phyloP scores from a whole-genome alignment of 345 rosid species.

The Hibiscus trionum region DNA sequence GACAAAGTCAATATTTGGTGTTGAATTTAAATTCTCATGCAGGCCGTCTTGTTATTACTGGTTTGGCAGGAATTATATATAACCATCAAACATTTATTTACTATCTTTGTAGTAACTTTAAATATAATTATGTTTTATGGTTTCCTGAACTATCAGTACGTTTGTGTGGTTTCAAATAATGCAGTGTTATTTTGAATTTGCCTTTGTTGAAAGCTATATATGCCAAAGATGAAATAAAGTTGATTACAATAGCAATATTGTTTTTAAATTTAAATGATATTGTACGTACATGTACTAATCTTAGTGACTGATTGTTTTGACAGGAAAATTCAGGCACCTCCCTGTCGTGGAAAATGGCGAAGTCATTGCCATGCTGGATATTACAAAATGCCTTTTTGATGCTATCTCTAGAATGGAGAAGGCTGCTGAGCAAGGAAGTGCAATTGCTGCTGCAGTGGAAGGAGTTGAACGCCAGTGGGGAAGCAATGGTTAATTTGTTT shows the following conservation, averaged over 20 bases:
- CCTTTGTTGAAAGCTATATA: background rate
- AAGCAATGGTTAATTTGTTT: conserved; percentile 29
- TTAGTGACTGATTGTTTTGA: conserved; percentile 3
- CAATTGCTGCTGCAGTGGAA: conserved; percentile 97
- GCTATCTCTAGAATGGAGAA: conserved; percentile 98
- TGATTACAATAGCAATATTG: background rate
- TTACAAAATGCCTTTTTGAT: conserved; percentile 90
- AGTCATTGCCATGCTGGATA: conserved; percentile 93
- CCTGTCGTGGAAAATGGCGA: conserved; percentile 99
- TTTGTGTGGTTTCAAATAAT: too few relatives aligned
- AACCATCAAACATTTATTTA: too few relatives aligned
- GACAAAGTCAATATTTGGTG: too few relatives aligned
- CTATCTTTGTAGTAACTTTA: too few relatives aligned
- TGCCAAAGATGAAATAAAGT: background rate
- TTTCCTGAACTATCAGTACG: too few relatives aligned
- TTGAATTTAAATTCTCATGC: too few relatives aligned
- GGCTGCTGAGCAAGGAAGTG: conserved; percentile 97
- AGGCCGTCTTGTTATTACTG: too few relatives aligned
- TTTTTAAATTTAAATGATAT: background rate
- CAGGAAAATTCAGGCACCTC: conserved; percentile 93
- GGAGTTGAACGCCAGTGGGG: conserved; percentile 99
- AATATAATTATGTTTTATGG: too few relatives aligned
- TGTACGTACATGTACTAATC: background rate
- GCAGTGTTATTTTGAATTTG: too few relatives aligned
- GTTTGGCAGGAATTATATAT: too few relatives aligned